These are phyloP conservation scores for Aureobasidium zeae DNA, from an alignment of 2,329 filamentous ascomycete genomes.

Conservation along the genomic window DNA sequence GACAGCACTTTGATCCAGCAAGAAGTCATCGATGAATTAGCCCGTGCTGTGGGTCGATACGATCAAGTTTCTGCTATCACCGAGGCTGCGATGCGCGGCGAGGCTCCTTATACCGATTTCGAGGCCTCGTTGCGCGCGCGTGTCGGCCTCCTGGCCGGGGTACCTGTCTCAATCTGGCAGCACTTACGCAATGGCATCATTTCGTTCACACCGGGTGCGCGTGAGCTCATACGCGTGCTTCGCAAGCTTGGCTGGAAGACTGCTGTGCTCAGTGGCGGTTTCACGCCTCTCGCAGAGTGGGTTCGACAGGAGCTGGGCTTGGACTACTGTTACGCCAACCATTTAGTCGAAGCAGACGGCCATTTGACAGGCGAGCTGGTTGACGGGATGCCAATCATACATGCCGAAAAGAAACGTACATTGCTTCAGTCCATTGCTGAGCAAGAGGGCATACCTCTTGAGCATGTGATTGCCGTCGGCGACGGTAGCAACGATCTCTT, in stretches of 20 bases:
- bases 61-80: slow-evolving; percentile 81
- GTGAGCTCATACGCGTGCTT: slow-evolving; percentile 62
- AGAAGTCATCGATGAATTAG: slow-evolving; percentile 94
- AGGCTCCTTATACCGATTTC: slow-evolving; percentile 64
- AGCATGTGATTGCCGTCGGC: slow-evolving; percentile 64
- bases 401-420: slow-evolving; percentile 64
- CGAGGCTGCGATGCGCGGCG: slow-evolving; percentile 86
- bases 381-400: slow-evolving; percentile 62
- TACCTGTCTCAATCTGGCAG: slow-evolving; percentile 62
- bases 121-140: slow-evolving; percentile 72
- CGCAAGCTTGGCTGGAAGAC: slow-evolving; percentile 75
- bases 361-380: slow-evolving; percentile 63
- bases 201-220: slow-evolving; percentile 72
- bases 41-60: slow-evolving; percentile 59
- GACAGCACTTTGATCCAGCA: slow-evolving; percentile 95
- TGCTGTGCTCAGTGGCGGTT: slow-evolving; percentile 86
- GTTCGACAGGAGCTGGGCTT: slow-evolving; percentile 71
- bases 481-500: slow-evolving; percentile 76
- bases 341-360: slow-evolving; percentile 53
- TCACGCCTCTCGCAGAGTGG: slow-evolving; percentile 81
- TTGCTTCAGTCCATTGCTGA: slow-evolving; percentile 61
- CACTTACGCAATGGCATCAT: slow-evolving; percentile 60
- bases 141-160: slow-evolving; percentile 69
- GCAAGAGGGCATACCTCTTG: slow-evolving; percentile 55
- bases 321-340: slow-evolving; percentile 82